These are phyloP conservation scores for Cadophora sp. DNA, from an alignment of 2,329 filamentous ascomycete species.

Conservation along the genomic window DNA sequence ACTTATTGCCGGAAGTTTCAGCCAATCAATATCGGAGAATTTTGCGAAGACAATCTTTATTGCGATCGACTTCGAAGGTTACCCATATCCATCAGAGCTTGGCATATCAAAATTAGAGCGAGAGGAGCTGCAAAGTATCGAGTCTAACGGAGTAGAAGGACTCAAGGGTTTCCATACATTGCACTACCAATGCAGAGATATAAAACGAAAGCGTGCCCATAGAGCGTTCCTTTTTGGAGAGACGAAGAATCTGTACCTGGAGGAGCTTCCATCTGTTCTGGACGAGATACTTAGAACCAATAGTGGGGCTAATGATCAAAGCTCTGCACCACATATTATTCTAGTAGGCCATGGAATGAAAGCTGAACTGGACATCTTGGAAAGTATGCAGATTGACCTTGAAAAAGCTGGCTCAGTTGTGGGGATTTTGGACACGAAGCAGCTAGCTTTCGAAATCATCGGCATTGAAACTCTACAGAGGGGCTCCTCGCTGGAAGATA, in stretches of 20 bases:
- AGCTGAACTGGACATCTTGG: background rate
- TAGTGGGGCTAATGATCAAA: background rate
- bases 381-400: background rate
- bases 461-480: background rate
- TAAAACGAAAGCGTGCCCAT: background rate
- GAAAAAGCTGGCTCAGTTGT: background rate
- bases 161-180: background rate
- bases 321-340: background rate
- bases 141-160: background rate
- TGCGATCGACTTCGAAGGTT: background rate
- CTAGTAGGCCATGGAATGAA: background rate
- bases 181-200: background rate
- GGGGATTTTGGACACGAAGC: conserved; percentile 5
- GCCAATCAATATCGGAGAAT: too few species aligned
- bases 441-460: conserved; percentile 17
- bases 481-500: background rate
- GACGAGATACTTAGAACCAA: background rate
- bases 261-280: background rate
- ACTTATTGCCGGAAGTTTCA: too few species aligned
- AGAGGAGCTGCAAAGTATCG: background rate
- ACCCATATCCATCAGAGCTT: background rate
- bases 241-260: background rate
- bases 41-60: background rate
- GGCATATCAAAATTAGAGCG: background rate
- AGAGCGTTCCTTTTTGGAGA: background rate